Percentiles rank a stretch among this genome's conserved stretches.
These are phyloP conservation scores for Vitis hybrid DNA, from an alignment of 177 flowering plant species.

Conservation along the genomic window DNA sequence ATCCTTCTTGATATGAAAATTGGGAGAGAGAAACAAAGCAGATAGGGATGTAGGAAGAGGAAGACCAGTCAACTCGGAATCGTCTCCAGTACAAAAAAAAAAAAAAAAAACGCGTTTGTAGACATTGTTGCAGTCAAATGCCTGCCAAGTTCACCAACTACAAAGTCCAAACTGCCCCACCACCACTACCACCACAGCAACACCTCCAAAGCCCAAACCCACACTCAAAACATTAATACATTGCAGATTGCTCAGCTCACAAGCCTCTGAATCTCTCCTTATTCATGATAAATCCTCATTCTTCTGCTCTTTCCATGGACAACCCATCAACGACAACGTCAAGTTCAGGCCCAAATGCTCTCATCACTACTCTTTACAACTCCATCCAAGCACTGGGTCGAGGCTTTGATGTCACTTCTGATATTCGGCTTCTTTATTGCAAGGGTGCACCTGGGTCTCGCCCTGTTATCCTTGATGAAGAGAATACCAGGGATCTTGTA, in stretches of 20 bases:
- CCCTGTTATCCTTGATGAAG: conserved; percentile 64
- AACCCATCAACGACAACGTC: conserved; percentile 6
- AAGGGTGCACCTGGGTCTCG: conserved; percentile 86
- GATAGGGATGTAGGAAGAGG: not conserved
- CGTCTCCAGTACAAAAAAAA: conserved; percentile 2
- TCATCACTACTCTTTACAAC: conserved; percentile 57
- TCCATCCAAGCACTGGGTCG: conserved; percentile 91
- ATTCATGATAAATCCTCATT: conserved; percentile 15
- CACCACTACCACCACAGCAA: not conserved
- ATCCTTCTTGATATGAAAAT: too few relatives aligned
- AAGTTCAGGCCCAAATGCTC: conserved; percentile 36
- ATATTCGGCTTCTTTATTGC: conserved; percentile 87
- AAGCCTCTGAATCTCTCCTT: not conserved
- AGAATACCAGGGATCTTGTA: conserved; percentile 46
- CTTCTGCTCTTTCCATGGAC: conserved; percentile 16
- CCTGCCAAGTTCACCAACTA: not conserved
- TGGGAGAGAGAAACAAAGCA: not conserved
- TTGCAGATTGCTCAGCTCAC: not conserved
- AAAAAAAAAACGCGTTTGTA: conserved; percentile 25
- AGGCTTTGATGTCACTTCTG: conserved; percentile 94
- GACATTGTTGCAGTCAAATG: conserved; percentile 34
- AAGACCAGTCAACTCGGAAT: conserved; percentile 31
- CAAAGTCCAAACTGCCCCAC: not conserved
- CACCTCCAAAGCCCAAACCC: not conserved
- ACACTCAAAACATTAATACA: not conserved